These are phyloP conservation scores for Ananas comosus DNA, from an alignment of 176 grass and related monocot species.

Conservation along the genomic window DNA sequence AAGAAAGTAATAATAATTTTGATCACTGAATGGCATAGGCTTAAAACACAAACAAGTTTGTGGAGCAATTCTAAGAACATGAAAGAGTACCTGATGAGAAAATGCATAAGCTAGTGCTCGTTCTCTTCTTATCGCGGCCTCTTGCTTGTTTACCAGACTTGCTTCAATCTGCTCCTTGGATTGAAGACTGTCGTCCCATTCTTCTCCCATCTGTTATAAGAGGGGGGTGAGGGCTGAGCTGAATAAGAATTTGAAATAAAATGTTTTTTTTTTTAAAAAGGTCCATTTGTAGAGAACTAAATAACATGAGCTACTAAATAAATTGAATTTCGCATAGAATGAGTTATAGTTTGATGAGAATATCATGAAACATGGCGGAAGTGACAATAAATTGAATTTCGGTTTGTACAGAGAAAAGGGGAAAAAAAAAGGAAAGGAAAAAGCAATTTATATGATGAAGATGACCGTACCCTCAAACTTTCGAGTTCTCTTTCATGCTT, in stretches of 20 bases:
- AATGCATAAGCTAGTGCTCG: constrained; percentile 89
- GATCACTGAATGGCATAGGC: too few relatives aligned
- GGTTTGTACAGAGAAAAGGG: neutral
- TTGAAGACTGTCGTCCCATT: constrained; percentile 93
- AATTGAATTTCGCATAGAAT: too few relatives aligned
- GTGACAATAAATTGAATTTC: neutral
- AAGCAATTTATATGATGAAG: neutral
- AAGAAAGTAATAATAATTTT: too few relatives aligned
- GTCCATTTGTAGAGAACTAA: too few relatives aligned
- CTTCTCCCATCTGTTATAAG: constrained; percentile 66
- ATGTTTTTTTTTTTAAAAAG: neutral
- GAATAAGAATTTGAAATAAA: neutral
- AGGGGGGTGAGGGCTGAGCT: neutral
- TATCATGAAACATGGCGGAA: neutral
- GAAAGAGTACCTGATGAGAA: constrained; percentile 74
- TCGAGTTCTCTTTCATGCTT: constrained; percentile 72
- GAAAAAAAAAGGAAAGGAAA: neutral
- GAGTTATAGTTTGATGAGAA: too few relatives aligned
- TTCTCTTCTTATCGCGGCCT: constrained; percentile 81
- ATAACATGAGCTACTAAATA: too few relatives aligned
- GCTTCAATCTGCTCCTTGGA: constrained; percentile 90
- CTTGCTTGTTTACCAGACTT: constrained; percentile 85
- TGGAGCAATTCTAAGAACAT: too few relatives aligned
- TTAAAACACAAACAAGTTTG: too few relatives aligned
- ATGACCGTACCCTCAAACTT: constrained; percentile 63